phyloP scores from a whole-genome alignment of 1,284 basidiomycete genomes.

The Ustilago loliicola region DNA sequence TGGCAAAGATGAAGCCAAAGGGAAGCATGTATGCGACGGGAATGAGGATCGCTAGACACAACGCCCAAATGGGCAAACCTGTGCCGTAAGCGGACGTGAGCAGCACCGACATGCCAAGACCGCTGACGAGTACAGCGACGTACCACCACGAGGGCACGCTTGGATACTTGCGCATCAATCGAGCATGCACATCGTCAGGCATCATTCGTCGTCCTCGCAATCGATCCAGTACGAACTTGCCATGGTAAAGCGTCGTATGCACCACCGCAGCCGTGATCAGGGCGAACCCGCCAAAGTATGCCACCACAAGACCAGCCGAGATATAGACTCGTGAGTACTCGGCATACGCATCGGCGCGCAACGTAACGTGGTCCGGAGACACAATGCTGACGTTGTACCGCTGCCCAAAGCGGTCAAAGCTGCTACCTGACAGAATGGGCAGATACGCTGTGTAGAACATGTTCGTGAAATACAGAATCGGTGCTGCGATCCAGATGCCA shows the following conservation, averaged over 20 bases:
- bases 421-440: conserved; percentile 56
- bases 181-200: conserved; percentile 84
- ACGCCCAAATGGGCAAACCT: conserved; percentile 82
- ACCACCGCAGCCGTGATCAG: conserved; percentile 80
- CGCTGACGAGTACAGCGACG: conserved; percentile 74
- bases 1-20: conserved; percentile 84
- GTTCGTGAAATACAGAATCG: conserved; percentile 62
- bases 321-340: conserved; percentile 61
- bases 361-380: conserved; percentile 28
- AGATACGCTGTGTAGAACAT: conserved; percentile 53
- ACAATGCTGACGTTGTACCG: conserved; percentile 55
- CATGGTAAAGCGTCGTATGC: conserved; percentile 72
- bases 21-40: conserved; percentile 78
- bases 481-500: conserved; percentile 56
- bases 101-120: conserved; percentile 77
- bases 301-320: conserved; percentile 72
- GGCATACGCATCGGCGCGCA: conserved; percentile 50
- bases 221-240: conserved; percentile 78
- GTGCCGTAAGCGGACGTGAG: conserved; percentile 80
- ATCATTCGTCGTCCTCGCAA: conserved; percentile 78
- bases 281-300: conserved; percentile 82
- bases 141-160: conserved; percentile 79
- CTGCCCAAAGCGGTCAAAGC: conserved; percentile 56
- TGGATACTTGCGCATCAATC: conserved; percentile 83
- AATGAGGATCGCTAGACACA: conserved; percentile 76